These are phyloP conservation scores for Aureobasidium pullulans DNA, from an alignment of 2,329 filamentous ascomycete genomes.

Conservation along the genomic window DNA sequence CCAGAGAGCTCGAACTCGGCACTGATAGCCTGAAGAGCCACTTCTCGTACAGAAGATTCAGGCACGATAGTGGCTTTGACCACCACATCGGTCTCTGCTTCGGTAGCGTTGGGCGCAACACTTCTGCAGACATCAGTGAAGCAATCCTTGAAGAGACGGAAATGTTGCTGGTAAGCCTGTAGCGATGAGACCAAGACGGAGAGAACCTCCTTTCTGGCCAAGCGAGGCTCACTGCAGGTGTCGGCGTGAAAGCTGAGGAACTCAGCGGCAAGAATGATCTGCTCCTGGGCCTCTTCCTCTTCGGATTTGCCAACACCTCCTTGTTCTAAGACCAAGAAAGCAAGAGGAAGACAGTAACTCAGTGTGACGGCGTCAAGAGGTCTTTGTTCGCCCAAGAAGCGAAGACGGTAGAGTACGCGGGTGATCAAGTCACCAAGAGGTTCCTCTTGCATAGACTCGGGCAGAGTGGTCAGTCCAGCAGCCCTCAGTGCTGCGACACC, in stretches of 20 bases:
- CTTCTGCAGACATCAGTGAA: slow-evolving; percentile 78
- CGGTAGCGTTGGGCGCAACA: slow-evolving; percentile 71
- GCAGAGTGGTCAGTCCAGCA: slow-evolving; percentile 64
- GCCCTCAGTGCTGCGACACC: slow-evolving; percentile 80
- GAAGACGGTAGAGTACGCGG: slow-evolving; percentile 79
- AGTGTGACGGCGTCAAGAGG: slow-evolving; percentile 84
- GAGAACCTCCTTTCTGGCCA: slow-evolving; percentile 71
- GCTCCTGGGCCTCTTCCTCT: slow-evolving; percentile 76
- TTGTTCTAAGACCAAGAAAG: slow-evolving; percentile 69
- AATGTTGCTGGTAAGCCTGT: slow-evolving; percentile 85
- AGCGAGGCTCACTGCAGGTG: slow-evolving; percentile 63
- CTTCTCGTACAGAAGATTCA: slow-evolving; percentile 71
- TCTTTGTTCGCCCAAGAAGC: slow-evolving; percentile 87
- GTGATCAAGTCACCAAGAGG: slow-evolving; percentile 75
- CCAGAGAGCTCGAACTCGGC: slow-evolving; percentile 89
- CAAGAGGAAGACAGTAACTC: slow-evolving; percentile 76
- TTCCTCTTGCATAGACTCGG: slow-evolving; percentile 67
- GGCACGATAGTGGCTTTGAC: slow-evolving; percentile 71
- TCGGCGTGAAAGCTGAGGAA: slow-evolving; percentile 83
- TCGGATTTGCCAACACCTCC: slow-evolving; percentile 65
- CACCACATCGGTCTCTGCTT: slow-evolving; percentile 66
- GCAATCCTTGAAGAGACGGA: slow-evolving; percentile 90
- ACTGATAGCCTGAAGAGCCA: slow-evolving; percentile 82
- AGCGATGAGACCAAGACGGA: slow-evolving; percentile 69
- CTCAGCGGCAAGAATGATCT: slow-evolving; percentile 81